These are phyloP conservation scores for Spizellomyces punctatus DNA, from an alignment of 192 early-diverging fungal species.

Conservation along the genomic window DNA sequence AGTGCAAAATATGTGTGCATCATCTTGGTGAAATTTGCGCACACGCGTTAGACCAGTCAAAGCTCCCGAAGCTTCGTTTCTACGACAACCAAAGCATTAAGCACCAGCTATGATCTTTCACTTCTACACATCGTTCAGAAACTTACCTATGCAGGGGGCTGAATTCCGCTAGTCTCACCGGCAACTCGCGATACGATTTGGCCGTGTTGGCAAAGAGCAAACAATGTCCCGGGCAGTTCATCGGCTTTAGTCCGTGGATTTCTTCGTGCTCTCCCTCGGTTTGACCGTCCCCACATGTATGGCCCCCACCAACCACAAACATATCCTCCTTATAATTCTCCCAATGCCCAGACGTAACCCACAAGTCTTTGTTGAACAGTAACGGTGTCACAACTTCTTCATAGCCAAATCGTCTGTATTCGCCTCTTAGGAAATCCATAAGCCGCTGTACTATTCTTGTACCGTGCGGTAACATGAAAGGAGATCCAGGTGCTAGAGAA, in stretches of 20 bases:
- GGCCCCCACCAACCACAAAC: conserved; percentile 58
- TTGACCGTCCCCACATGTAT: conserved; percentile 33
- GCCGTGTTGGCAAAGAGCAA: conserved; percentile 78
- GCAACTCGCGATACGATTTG: conserved; percentile 86
- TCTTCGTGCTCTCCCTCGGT: conserved; percentile 37
- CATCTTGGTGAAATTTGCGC: conserved; percentile 95
- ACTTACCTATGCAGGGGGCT: conserved; percentile 87
- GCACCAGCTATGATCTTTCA: neutral
- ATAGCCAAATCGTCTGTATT: conserved; percentile 78
- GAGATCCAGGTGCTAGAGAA: conserved; percentile 46
- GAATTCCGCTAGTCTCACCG: conserved; percentile 89
- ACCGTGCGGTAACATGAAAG: conserved; percentile 59
- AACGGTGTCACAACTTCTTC: conserved; percentile 91
- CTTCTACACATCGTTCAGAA: neutral
- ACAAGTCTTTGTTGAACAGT: conserved; percentile 89
- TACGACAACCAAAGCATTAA: conserved; percentile 26
- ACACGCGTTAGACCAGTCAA: conserved; percentile 89
- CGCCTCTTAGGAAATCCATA: conserved; percentile 69
- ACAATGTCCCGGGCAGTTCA: conserved; percentile 98
- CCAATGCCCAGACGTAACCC: conserved; percentile 96
- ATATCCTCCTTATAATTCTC: conserved; percentile 95
- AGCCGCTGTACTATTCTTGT: conserved; percentile 82
- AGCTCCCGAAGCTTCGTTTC: conserved; percentile 90
- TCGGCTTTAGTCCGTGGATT: conserved; percentile 89
- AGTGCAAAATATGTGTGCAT: conserved; percentile 94